phyloP scores from a whole-genome alignment of 306 rosid species.

The Lathyrus tuberosus region DNA sequence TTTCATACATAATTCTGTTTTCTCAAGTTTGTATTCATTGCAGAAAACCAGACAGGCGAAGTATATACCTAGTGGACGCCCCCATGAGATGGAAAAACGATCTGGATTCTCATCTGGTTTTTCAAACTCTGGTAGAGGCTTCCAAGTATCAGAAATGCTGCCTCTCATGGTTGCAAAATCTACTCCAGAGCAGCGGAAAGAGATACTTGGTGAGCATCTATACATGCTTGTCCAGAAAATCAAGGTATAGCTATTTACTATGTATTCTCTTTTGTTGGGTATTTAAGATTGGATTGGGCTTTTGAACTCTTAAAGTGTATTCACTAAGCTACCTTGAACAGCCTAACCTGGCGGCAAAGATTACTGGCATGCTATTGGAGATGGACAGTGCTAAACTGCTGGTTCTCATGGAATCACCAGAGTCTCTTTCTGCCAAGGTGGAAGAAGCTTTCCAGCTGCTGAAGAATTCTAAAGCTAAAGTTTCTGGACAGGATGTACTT shows the following conservation, averaged over 20 bases:
- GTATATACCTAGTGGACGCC: slow-evolving; percentile 56
- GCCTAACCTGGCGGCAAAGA: slow-evolving; percentile 73
- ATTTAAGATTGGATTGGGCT: slow-evolving; percentile 11
- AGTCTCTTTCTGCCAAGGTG: slow-evolving; percentile 70
- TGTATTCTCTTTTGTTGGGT: not conserved
- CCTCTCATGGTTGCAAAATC: slow-evolving; percentile 79
- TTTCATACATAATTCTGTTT: slow-evolving; percentile 30
- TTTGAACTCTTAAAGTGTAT: slow-evolving; percentile 11
- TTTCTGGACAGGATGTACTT: slow-evolving; percentile 63
- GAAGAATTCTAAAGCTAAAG: slow-evolving; percentile 58
- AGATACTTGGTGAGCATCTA: slow-evolving; percentile 78
- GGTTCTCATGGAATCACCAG: slow-evolving; percentile 78
- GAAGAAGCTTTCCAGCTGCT: slow-evolving; percentile 86
- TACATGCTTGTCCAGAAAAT: slow-evolving; percentile 65
- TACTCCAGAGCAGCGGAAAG: slow-evolving; percentile 76
- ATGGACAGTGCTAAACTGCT: slow-evolving; percentile 87
- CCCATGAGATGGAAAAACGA: slow-evolving; percentile 56
- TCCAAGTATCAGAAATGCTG: slow-evolving; percentile 64
- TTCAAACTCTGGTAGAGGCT: slow-evolving; percentile 52
- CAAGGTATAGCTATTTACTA: slow-evolving; percentile 50
- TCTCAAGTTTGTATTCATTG: slow-evolving; percentile 30
- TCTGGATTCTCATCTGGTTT: slow-evolving; percentile 58
- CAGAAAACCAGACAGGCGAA: slow-evolving; percentile 61
- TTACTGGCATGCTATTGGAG: slow-evolving; percentile 94
- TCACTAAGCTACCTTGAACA: slow-evolving; percentile 44